Evolutionary conservation across 176 grass and related monocot genomes (phyloP), one percentile per base, ranked within the genome.

Genomic region (Luzula sylvatica): DNA sequence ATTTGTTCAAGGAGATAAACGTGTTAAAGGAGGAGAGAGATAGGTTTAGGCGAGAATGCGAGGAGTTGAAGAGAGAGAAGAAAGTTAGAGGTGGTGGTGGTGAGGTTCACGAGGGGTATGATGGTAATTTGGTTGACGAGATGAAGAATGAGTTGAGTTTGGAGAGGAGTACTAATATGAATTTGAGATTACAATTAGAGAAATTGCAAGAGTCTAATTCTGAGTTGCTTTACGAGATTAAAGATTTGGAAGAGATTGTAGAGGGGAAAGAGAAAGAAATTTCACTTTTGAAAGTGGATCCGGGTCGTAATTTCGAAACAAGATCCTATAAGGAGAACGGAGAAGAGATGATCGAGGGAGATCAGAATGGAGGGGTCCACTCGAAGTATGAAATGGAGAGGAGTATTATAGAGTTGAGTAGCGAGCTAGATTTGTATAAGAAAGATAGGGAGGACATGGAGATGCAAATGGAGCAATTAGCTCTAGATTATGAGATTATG

Each of bases 391-490:
- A 74, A 42, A 42, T 83, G 51, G 72, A 92, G 68, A 82, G 86
- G 65, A 98, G 86, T 55, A 78, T 88, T 68, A 15, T 78, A 18
- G 86, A 87, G 50, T 58, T 92, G 66, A 92, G 52, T 20, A 80
- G 65, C 52, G 93, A 86, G 69, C 64, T 86, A 13, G 85, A 90
- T 43, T 50, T 90, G 55, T 98, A 87, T 67, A 92, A 66, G 64
- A 86, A 92, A 65, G 93, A 99, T 8, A 74, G 82, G 38, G 86
- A 99, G 57, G 93, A 99, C 14, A 53, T 92, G 0, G 81, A 87
- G 65, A 87, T 99, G 86, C 93, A 99, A 72, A 90, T 99, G 82
- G 93, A 99, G 56, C 93, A 92, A 57, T 76, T 99, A 60, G 93
- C 82, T 61, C 75, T 92, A 61, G 93, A 99, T 53, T 92, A 92